Base-by-base conservation (phyloP, 345 rosid species). In the Isatis tinctoria region DNA sequence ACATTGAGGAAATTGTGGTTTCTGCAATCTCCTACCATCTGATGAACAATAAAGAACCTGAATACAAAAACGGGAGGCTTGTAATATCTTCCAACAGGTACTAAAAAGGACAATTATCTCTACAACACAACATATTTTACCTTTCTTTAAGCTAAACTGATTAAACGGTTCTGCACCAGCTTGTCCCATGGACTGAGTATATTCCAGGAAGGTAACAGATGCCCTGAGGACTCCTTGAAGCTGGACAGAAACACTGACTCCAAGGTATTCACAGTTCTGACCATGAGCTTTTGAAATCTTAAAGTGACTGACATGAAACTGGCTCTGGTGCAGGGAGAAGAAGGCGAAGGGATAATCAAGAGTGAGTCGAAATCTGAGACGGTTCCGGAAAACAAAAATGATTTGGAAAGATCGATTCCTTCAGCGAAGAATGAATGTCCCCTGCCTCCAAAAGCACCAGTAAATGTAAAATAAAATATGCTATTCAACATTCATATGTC, bases 11-110 rank as follows among this genome's bases (percentile, higher is more conserved):
- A 79, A 92, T 96, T 24, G 96, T 90, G 61, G 84, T 88, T 27
- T 96, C 96, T 5, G 99, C 98, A 52, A 87, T 96, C 61, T 96
- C 97, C 1, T 84, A 85, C 81, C 98, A 96, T 83, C 82, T 96
- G 77, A 89, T 87, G 92, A 61, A 85, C 54, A 85, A 80, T 60
- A 85, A 85, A 83, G 87, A 86, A 69, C 97, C 98, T 1, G 98
- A 90, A 78, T 96, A 96, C 79, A 82, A 89, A 72, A 92, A 92
- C 65, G 99, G 99, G 37, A 96, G 92, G 89, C 97, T 96, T 58
- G 85, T 92, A 60, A 92, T 96, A 82, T 88, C 99, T 57, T 85
- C 96, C 54, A 69, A 85, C 74, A 91, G 98, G 98, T 90, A 80
- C 53, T 39, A 11, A 12, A 1, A 59, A 36, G 8, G 17, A 36